Percentiles rank a stretch among this genome's conserved stretches.
These are phyloP conservation scores for Theobroma grandiflorum DNA, from an alignment of 441 rosid species.

Conservation along the genomic window DNA sequence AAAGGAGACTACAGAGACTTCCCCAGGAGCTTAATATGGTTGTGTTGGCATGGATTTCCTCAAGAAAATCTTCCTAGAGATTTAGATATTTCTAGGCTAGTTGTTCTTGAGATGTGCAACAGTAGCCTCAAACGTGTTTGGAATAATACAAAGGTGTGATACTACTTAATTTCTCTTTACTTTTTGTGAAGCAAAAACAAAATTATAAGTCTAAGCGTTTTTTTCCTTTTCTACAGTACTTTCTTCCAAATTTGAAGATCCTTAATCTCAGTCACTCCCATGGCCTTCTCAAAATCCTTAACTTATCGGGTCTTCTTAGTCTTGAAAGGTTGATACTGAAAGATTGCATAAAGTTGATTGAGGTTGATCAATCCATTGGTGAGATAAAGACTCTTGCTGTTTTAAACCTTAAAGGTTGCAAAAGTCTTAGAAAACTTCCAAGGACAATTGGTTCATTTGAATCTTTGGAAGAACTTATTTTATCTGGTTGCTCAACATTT, in stretches of 20 bases:
- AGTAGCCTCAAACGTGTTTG: neutral
- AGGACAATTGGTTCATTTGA: slow-evolving; percentile 40
- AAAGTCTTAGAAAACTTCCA: slow-evolving; percentile 36
- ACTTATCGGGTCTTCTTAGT: slow-evolving; percentile 24
- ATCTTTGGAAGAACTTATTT: slow-evolving; percentile 36
- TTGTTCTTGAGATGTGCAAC: neutral
- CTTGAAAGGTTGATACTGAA: slow-evolving; percentile 36
- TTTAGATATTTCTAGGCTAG: neutral
- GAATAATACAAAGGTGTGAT: neutral
- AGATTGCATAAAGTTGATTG: slow-evolving; percentile 38
- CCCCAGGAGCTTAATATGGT: too few species aligned
- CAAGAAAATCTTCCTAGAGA: too few species aligned
- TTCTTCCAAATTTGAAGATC: neutral
- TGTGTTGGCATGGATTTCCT: too few species aligned
- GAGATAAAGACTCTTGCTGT: neutral
- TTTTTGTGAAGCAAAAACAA: neutral
- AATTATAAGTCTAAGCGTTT: neutral
- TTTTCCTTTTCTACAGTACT: neutral
- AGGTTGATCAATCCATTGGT: slow-evolving; percentile 43
- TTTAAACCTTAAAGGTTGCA: slow-evolving; percentile 6
- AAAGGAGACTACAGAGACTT: too few species aligned
- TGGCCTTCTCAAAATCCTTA: slow-evolving; percentile 1
- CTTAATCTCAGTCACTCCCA: slow-evolving; percentile 23
- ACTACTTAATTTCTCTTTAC: neutral
- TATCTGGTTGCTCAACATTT: slow-evolving; percentile 39